Percentiles rank a stretch among this genome's conserved stretches.
phyloP scores from a whole-genome alignment of 2,329 filamentous ascomycete genomes.

The Lecanosticta acicola region DNA sequence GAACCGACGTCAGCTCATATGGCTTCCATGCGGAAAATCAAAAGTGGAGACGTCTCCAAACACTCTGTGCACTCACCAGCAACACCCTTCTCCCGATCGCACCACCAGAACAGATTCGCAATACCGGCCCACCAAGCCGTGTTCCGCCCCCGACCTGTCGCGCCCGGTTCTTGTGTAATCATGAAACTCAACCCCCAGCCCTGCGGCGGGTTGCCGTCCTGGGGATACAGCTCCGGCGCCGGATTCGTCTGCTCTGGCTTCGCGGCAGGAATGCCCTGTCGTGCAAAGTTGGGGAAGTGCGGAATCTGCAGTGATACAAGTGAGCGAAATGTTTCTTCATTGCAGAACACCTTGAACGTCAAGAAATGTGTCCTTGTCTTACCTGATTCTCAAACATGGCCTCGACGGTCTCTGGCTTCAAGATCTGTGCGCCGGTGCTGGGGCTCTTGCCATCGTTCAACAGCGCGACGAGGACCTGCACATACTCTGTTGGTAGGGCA shows the following conservation, averaged over 20 bases:
- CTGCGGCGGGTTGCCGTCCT: slow-evolving; percentile 47
- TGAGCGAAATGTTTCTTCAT: slow-evolving; percentile 26
- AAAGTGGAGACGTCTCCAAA: too few species aligned
- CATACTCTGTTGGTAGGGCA: slow-evolving; percentile 55
- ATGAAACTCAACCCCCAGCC: slow-evolving; percentile 55
- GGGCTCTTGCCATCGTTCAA: slow-evolving; percentile 61
- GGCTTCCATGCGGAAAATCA: background rate
- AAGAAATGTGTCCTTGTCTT: background rate
- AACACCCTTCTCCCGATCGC: slow-evolving; percentile 35
- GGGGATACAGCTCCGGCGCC: slow-evolving; percentile 37
- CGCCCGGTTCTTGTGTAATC: slow-evolving; percentile 31
- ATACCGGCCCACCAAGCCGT: slow-evolving; percentile 35
- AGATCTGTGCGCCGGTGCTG: slow-evolving; percentile 49
- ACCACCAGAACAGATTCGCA: slow-evolving; percentile 37
- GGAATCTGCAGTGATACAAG: slow-evolving; percentile 35
- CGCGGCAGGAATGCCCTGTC: slow-evolving; percentile 28
- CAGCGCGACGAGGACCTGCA: slow-evolving; percentile 56
- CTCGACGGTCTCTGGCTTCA: slow-evolving; percentile 54
- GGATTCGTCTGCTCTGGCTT: slow-evolving; percentile 33
- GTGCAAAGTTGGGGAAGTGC: slow-evolving; percentile 32
- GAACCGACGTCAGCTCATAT: background rate
- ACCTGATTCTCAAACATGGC: slow-evolving; percentile 51
- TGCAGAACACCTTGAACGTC: background rate
- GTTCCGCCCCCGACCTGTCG: slow-evolving; percentile 32
- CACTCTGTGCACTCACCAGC: slow-evolving; percentile 14